Base-by-base conservation (phyloP, 768 basidiomycete genomes). In the Tulasnella sp. region DNA sequence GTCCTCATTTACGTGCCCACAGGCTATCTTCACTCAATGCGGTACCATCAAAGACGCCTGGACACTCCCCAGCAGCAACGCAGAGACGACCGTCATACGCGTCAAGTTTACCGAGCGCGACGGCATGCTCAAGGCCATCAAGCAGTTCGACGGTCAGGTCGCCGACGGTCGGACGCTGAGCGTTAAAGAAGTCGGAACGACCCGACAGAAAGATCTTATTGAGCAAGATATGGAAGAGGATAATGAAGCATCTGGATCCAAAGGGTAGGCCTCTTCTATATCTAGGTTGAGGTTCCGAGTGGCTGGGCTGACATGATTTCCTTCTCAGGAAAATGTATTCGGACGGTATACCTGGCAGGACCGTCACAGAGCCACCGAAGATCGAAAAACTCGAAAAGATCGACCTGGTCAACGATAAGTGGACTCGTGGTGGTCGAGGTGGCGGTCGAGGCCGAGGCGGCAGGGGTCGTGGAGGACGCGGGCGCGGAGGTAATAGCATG, bases 241-340 rank as follows among this genome's bases (percentile, higher is more conserved):
- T 37, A 69, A 77, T 29, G 71, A 70, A 46, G 40, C 69, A 44
- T 67, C 69, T 23, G 40, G 67, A 42, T 37, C 77, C 18, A 73
- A 70, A 35, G 77, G 77, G 77, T 77, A 72, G 44, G 77, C 70
- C 61, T n/a, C 16, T 6, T 16, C 42, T 46, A 51, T 18, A 35
- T 18, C 26, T 16, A 35, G 11, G 16, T 35, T 44, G 48, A 76
- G 26, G 71, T 29, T 42, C 61, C 61, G 29, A 15, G 61, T 29
- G 75, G 32, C 37, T 35, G 55, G 75, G 20, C 39, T 61, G n/a
- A 42, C 55, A 70, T 18, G 29, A 44, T 70, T 61, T 42, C 26
- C 16, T 35, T n/a, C 29, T 26, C 77, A 77, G 77, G 48, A 77
- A 46, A 77, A 77, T 77, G 77, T 77, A 77, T n/a, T 44, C 77